Base-by-base conservation (phyloP, 768 basidiomycete species). In the Rhodotorula graminis region DNA sequence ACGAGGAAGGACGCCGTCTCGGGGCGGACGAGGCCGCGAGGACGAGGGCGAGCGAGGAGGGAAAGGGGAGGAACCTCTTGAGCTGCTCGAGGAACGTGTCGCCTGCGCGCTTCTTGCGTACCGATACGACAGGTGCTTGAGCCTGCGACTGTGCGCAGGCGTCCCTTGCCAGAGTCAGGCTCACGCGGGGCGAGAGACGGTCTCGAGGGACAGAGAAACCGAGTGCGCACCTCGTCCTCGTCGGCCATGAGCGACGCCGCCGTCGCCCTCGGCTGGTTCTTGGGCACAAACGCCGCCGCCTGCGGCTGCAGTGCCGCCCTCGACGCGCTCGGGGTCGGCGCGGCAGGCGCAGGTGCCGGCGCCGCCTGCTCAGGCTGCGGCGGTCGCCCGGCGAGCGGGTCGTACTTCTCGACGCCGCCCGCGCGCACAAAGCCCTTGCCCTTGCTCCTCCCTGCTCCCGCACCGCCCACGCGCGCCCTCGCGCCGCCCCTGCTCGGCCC, bases 71-170 rank as follows among this genome's bases (percentile, higher is more conserved):
- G 31, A 60, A 90, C 95, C 87, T 87, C 83, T 98, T 98, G 70
- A 99, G 92, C 83, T 99, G 93, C 78, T 96, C 93, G 63, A 99
- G 83, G 80, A 98, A 99, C 3, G 89, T 82, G 81, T 97, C 94
- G 92, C 98, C 98, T 2, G 91, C 92, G 63, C 95, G 87, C 80
- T 92, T 96, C 6, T 96, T 96, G 80, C 92, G 96, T 1, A 59
- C 59, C 15, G 52, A 31, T 1, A 57, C 37, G 9, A 46, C 64
- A 15, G 55, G 7, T 10, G 69, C 7, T n/a, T 71, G 6, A 1
- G 37, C 0, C 25, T 52, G 50, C 10, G 49, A 14, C 40, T 44
- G 7, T 33, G 55, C 61, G 25, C 23, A 9, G 37, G 37, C n/a
- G n/a, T n/a, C n/a, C n/a, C n/a, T n/a, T n/a, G n/a, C n/a, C n/a